Evolutionary conservation across 139 green algal species (phyloP).

Genomic region (Chlorella sp.): DNA sequence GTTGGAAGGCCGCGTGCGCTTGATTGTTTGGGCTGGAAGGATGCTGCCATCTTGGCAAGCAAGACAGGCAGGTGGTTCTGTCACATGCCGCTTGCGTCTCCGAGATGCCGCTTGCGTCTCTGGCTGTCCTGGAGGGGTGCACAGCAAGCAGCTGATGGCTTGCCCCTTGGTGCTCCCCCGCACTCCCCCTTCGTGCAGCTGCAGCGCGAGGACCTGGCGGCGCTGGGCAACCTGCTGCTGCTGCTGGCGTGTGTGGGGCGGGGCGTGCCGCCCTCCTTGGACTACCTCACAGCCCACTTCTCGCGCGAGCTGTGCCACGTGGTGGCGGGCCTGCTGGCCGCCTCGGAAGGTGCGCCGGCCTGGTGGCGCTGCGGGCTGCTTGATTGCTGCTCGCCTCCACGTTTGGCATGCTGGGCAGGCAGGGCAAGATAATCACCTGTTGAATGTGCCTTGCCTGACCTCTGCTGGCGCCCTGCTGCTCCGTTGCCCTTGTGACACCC

Average conservation of each 20-base stretch:
- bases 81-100: neutral
- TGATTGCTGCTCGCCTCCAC: neutral
- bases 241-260: conserved; percentile 73
- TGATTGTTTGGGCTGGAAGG: neutral
- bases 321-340: conserved; percentile 61
- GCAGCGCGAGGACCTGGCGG: conserved; percentile 53
- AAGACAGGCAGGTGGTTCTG: conserved; percentile 23
- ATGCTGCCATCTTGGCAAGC: neutral
- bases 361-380: neutral
- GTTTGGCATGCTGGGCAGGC: too few species aligned
- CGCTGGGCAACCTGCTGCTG: conserved; percentile 80
- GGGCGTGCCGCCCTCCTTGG: conserved; percentile 51
- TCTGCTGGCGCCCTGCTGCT: neutral
- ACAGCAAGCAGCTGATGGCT: neutral
- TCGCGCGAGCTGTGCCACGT: conserved; percentile 75
- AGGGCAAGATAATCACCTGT: too few species aligned
- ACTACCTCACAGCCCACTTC: conserved; percentile 68
- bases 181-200: neutral
- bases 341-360: conserved; percentile 21
- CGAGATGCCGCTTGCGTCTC: neutral
- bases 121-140: neutral
- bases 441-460: too few species aligned
- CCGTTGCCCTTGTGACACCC: neutral
- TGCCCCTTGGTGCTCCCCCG: neutral
- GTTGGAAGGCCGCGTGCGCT: neutral